Conservation (phyloP, 192 early-diverging fungal species). For the Coemansia brasiliensis region DNA sequence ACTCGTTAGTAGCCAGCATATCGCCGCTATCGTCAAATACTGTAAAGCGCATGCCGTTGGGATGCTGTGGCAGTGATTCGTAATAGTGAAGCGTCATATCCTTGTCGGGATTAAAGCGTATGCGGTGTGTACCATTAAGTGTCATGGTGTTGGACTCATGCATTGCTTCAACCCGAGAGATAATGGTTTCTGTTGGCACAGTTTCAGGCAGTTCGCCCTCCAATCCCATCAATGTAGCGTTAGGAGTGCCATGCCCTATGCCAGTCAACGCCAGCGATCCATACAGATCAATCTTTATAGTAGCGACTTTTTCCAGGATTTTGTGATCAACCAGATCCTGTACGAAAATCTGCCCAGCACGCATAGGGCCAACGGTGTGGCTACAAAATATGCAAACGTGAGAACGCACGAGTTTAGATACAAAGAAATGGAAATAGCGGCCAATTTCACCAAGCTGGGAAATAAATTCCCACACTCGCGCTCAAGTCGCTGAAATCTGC, state of each 20-base stretch:
- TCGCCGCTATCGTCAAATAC: constrained; percentile 79
- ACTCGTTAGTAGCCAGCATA: constrained; percentile 91
- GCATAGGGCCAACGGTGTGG: constrained; percentile 96
- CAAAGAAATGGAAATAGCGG: too few relatives aligned
- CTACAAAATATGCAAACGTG: constrained; percentile 32
- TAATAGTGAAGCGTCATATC: constrained; percentile 88
- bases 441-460: neutral
- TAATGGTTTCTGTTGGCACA: constrained; percentile 81
- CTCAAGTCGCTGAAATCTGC: too few relatives aligned
- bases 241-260: constrained; percentile 92
- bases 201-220: constrained; percentile 87
- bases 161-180: constrained; percentile 72
- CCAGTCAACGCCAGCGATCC: constrained; percentile 93
- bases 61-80: constrained; percentile 87
- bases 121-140: constrained; percentile 71
- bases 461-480: constrained; percentile 5
- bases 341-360: constrained; percentile 92
- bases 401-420: neutral
- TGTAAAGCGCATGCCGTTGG: constrained; percentile 94
- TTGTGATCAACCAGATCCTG: constrained; percentile 73
- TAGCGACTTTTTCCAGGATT: constrained; percentile 63
- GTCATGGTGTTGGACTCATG: constrained; percentile 68
- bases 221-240: constrained; percentile 86
- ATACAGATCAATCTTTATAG: constrained; percentile 83
- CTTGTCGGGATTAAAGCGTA: constrained; percentile 80